phyloP scores from a whole-genome alignment of 805 yeast genomes.

The Blastobotrys terrestris region DNA sequence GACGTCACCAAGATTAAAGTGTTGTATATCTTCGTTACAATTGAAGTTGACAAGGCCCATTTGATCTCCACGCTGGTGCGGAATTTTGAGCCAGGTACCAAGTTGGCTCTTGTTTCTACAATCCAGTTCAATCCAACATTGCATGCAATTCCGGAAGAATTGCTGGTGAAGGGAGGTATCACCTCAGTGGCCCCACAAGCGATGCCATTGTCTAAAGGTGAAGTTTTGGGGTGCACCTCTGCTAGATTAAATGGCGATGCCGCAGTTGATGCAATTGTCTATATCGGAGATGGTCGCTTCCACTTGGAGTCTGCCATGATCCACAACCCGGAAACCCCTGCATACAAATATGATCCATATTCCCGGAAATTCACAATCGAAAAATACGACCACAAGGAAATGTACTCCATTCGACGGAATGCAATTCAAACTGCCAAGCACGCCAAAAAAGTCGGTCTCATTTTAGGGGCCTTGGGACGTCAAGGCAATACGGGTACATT shows the following conservation, averaged over 20 bases:
- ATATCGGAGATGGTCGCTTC: conserved; percentile 94
- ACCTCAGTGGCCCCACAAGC: conserved; percentile 82
- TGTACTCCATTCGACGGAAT: conserved; percentile 64
- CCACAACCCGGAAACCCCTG: conserved; percentile 89
- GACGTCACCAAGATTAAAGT: conserved; percentile 89
- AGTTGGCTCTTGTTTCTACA: conserved; percentile 85
- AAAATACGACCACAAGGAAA: conserved; percentile 77
- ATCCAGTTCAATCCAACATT: conserved; percentile 95
- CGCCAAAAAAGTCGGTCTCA: conserved; percentile 70
- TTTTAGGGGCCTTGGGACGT: conserved; percentile 89
- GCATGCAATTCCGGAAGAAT: conserved; percentile 62
- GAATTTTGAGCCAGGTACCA: conserved; percentile 59
- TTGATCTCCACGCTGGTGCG: conserved; percentile 66
- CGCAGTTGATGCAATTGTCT: conserved; percentile 67
- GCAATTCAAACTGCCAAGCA: conserved; percentile 61
- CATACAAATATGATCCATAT: conserved; percentile 93
- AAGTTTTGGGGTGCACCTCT: conserved; percentile 93
- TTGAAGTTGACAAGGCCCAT: conserved; percentile 78
- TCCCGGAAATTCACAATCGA: conserved; percentile 86
- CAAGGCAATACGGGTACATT: conserved; percentile 86
- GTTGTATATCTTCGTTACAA: conserved; percentile 91
- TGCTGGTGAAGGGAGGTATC: conserved; percentile 40
- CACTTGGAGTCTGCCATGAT: conserved; percentile 96
- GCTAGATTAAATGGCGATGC: conserved; percentile 51
- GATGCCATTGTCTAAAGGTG: conserved; percentile 89